Conservation (phyloP, 2,329 filamentous ascomycete species). For the Colletotrichum eremochloae region DNA sequence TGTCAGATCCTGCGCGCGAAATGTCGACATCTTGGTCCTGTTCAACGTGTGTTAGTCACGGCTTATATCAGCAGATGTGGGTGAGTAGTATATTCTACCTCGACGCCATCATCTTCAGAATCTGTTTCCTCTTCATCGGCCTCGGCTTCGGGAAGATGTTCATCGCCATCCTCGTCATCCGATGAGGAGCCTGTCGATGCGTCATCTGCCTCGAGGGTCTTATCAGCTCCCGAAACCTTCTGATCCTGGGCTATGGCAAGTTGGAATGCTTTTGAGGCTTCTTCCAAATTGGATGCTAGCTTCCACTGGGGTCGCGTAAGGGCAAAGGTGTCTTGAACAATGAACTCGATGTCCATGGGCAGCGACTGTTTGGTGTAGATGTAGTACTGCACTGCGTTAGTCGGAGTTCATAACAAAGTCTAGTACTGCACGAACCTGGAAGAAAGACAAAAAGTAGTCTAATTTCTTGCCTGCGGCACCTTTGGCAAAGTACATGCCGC, state of each 20-base stretch:
- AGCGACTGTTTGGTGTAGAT: constrained; percentile 89
- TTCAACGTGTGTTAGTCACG: constrained; percentile 40
- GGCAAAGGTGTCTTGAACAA: constrained; percentile 91
- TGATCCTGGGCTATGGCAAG: constrained; percentile 93
- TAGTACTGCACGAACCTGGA: constrained; percentile 72
- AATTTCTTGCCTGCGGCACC: constrained; percentile 96
- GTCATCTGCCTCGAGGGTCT: constrained; percentile 78
- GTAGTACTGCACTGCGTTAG: constrained; percentile 77
- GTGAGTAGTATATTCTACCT: constrained; percentile 21
- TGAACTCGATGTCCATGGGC: constrained; percentile 97
- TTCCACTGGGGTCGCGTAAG: constrained; percentile 94
- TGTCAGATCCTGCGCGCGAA: constrained; percentile 71
- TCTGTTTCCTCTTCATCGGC: constrained; percentile 67
- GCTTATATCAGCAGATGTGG: constrained; percentile 30
- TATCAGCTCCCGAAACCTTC: constrained; percentile 81
- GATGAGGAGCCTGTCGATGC: constrained; percentile 77
- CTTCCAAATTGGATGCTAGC: constrained; percentile 81
- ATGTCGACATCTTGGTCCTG: constrained; percentile 65
- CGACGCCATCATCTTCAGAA: constrained; percentile 28
- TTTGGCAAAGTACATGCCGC: constrained; percentile 95
- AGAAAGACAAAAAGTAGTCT: constrained; percentile 96
- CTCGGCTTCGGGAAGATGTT: constrained; percentile 71
- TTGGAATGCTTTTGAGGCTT: constrained; percentile 86
- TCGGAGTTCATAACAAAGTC: neutral
- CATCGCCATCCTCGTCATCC: constrained; percentile 81